phyloP scores from a whole-genome alignment of 495 filamentous ascomycete species.

The Mytilinidion resinicola region DNA sequence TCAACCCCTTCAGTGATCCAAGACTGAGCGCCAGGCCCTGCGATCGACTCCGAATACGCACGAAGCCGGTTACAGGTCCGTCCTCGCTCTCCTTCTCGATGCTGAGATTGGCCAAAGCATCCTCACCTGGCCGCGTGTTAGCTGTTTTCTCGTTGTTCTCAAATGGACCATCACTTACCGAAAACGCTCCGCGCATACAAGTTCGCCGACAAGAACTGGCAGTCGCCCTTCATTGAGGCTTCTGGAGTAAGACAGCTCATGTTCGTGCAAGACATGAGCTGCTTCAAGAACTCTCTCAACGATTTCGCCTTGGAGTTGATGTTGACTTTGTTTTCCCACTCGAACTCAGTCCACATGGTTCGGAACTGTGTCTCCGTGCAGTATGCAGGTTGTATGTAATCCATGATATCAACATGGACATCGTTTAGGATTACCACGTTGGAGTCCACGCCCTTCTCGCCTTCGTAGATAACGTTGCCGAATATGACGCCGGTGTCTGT shows the following conservation, averaged over 20 bases:
- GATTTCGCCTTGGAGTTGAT: constrained; percentile 95
- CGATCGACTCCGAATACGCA: constrained; percentile 94
- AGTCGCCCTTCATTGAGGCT: constrained; percentile 93
- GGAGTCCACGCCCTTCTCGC: constrained; percentile 86
- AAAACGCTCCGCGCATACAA: constrained; percentile 97
- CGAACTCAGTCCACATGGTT: constrained; percentile 99
- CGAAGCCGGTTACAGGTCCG: constrained; percentile 95
- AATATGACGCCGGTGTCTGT: constrained; percentile 99
- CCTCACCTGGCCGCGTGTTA: constrained; percentile 66
- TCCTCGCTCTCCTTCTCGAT: constrained; percentile 97
- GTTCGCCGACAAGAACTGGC: constrained; percentile 95
- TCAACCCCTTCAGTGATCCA: constrained; percentile 90
- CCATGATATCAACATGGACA: constrained; percentile 99
- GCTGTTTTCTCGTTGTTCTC: neutral
- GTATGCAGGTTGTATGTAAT: constrained; percentile 96
- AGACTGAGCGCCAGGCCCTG: constrained; percentile 93
- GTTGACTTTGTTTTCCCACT: constrained; percentile 99
- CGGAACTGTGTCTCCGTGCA: constrained; percentile 98
- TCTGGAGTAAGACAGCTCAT: constrained; percentile 98
- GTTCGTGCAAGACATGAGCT: constrained; percentile 95
- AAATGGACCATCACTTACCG: constrained; percentile 56
- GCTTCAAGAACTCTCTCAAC: constrained; percentile 85
- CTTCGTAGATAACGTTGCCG: constrained; percentile 97
- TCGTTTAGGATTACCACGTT: constrained; percentile 99
- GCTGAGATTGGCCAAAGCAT: constrained; percentile 93